phyloP scores from a whole-genome alignment of 2,329 filamentous ascomycete species.

The Aspergillus phoenicis region DNA sequence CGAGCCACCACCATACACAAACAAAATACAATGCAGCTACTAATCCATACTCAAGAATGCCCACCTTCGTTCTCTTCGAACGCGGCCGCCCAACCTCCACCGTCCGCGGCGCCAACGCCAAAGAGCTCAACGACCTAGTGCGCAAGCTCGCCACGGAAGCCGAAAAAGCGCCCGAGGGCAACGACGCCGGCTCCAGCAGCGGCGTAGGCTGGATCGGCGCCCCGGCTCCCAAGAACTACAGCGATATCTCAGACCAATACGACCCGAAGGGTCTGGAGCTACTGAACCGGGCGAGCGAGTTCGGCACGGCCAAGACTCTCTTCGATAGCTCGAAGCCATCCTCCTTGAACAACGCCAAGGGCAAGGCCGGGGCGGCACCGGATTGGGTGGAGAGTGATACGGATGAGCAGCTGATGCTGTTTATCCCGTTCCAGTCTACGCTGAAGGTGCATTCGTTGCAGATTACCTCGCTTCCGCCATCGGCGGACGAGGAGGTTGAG shows the following conservation, averaged over 20 bases:
- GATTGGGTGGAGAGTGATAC: conserved; percentile 97
- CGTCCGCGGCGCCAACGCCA: conserved; percentile 72
- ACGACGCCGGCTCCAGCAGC: conserved; percentile 47
- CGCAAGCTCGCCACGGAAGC: conserved; percentile 71
- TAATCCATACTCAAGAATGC: conserved; percentile 58
- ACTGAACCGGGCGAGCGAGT: conserved; percentile 79
- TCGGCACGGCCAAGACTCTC: conserved; percentile 71
- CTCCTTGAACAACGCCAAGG: conserved; percentile 52
- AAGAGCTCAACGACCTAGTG: conserved; percentile 70
- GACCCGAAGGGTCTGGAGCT: conserved; percentile 81
- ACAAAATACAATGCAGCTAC: not conserved
- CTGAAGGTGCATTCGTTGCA: conserved; percentile 86
- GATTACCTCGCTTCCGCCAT: conserved; percentile 76
- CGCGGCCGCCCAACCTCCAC: conserved; percentile 68
- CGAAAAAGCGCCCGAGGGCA: conserved; percentile 47
- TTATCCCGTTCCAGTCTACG: conserved; percentile 82
- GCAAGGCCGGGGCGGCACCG: conserved; percentile 57
- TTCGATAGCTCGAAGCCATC: conserved; percentile 72
- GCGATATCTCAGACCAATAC: conserved; percentile 78
- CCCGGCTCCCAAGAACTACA: conserved; percentile 75
- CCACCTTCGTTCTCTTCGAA: conserved; percentile 90
- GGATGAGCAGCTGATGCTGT: conserved; percentile 94
- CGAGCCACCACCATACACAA: not conserved
- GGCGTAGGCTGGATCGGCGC: conserved; percentile 69
- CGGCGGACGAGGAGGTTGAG: conserved; percentile 49